Conservation (phyloP, 2,329 filamentous ascomycete species). For the Ceratocystis smalleyi region DNA sequence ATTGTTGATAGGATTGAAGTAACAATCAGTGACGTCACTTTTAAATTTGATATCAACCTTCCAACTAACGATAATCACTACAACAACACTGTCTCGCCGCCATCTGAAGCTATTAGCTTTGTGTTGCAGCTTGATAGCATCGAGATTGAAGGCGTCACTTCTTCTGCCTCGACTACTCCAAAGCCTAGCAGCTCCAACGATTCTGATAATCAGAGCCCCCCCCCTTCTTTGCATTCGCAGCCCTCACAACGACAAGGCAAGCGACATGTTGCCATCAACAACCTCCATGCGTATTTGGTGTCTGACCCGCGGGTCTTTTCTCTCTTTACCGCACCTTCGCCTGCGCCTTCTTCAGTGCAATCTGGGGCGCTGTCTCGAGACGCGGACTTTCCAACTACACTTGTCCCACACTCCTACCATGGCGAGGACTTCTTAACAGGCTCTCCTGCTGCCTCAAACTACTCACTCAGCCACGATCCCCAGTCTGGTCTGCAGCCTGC, state of each 20-base stretch:
- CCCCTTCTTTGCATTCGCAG: not conserved
- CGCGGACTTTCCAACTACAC: slow-evolving; percentile 24
- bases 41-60: slow-evolving; percentile 47
- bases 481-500: not conserved
- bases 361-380: not conserved
- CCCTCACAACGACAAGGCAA: slow-evolving; percentile 36
- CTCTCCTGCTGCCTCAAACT: slow-evolving; percentile 15
- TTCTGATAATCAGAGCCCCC: not conserved
- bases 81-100: not conserved
- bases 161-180: not conserved
- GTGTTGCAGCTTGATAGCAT: slow-evolving; percentile 50
- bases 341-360: slow-evolving; percentile 32
- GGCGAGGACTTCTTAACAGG: slow-evolving; percentile 16
- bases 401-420: slow-evolving; percentile 36
- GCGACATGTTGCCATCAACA: slow-evolving; percentile 46
- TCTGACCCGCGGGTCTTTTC: slow-evolving; percentile 53
- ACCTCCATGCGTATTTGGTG: slow-evolving; percentile 48
- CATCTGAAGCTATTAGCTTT: slow-evolving; percentile 36
- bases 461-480: not conserved
- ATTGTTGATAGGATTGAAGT: slow-evolving; percentile 57
- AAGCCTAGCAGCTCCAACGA: not conserved
- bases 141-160: slow-evolving; percentile 50
- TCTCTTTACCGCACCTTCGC: slow-evolving; percentile 32
- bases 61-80: slow-evolving; percentile 19
- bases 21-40: slow-evolving; percentile 46